Evolutionary conservation across 2,329 filamentous ascomycete genomes (phyloP).

Genomic region (Fusarium sambucinum): DNA sequence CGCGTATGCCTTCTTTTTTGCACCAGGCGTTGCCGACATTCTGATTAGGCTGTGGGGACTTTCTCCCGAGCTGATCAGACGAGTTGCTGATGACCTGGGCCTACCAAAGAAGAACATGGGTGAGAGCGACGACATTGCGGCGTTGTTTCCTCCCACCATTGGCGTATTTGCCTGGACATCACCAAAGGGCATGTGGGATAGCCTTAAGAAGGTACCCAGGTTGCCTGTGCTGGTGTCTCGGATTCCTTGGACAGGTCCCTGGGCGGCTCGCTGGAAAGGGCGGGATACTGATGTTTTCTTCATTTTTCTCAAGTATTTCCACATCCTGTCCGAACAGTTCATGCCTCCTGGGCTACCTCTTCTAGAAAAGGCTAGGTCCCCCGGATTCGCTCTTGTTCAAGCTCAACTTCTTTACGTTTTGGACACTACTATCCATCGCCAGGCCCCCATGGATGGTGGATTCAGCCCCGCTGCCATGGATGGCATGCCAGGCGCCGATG

Average conservation of each 20-base stretch:
- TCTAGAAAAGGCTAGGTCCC: constrained; percentile 71
- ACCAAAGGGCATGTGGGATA: constrained; percentile 61
- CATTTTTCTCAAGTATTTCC: constrained; percentile 90
- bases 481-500: constrained; percentile 68
- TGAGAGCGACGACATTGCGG: constrained; percentile 73
- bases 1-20: constrained; percentile 94
- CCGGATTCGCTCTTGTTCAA: constrained; percentile 83
- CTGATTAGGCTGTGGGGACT: constrained; percentile 85
- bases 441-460: constrained; percentile 65
- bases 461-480: constrained; percentile 60
- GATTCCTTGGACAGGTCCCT: constrained; percentile 87
- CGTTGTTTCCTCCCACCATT: constrained; percentile 76
- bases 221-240: constrained; percentile 76
- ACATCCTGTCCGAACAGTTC: constrained; percentile 81
- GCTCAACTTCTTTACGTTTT: constrained; percentile 83
- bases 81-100: constrained; percentile 77
- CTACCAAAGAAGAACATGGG: constrained; percentile 67
- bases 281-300: constrained; percentile 91
- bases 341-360: constrained; percentile 68
- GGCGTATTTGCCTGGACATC: constrained; percentile 69
- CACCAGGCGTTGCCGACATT: constrained; percentile 85
- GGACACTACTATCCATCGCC: constrained; percentile 86
- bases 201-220: constrained; percentile 73
- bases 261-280: constrained; percentile 87
- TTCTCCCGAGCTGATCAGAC: constrained; percentile 74